These are phyloP conservation scores for Aspergillus ostianus DNA, from an alignment of 495 filamentous ascomycete species.

Conservation along the genomic window DNA sequence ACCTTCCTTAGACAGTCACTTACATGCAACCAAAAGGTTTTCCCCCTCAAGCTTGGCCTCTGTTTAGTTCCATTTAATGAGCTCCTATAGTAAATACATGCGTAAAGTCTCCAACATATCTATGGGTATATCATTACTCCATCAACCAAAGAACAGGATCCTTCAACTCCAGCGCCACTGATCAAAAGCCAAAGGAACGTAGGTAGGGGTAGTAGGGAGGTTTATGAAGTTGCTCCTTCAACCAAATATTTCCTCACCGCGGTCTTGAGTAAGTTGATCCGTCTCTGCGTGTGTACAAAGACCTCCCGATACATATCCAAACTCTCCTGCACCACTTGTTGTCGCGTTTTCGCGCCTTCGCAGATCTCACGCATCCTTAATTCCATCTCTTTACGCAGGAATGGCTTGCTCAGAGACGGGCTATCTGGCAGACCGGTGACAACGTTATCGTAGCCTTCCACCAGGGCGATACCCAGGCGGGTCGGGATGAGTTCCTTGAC, in stretches of 20 bases:
- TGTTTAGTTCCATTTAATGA: neutral
- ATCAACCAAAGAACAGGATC: neutral
- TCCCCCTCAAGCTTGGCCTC: neutral
- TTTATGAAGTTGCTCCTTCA: constrained; percentile 26
- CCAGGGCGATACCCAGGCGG: constrained; percentile 81
- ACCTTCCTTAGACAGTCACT: no score
- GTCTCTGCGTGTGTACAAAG: constrained; percentile 71
- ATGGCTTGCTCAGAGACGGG: constrained; percentile 91
- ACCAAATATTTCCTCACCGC: constrained; percentile 51
- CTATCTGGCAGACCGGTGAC: constrained; percentile 63
- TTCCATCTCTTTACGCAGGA: constrained; percentile 97
- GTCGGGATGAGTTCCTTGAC: constrained; percentile 89
- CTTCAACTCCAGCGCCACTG: constrained; percentile 2
- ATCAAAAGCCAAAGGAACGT: neutral
- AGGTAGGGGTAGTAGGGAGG: neutral
- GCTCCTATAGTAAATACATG: neutral
- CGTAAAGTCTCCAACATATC: neutral
- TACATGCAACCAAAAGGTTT: no score
- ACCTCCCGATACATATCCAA: constrained; percentile 81
- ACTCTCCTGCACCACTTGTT: constrained; percentile 73
- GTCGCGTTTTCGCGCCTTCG: constrained; percentile 72
- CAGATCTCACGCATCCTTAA: constrained; percentile 92
- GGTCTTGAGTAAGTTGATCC: constrained; percentile 70
- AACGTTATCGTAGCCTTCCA: constrained; percentile 91
- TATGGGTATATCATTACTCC: neutral